Conservation (phyloP, 108 stramenopile genomes). For the Nitzschia sp. region DNA sequence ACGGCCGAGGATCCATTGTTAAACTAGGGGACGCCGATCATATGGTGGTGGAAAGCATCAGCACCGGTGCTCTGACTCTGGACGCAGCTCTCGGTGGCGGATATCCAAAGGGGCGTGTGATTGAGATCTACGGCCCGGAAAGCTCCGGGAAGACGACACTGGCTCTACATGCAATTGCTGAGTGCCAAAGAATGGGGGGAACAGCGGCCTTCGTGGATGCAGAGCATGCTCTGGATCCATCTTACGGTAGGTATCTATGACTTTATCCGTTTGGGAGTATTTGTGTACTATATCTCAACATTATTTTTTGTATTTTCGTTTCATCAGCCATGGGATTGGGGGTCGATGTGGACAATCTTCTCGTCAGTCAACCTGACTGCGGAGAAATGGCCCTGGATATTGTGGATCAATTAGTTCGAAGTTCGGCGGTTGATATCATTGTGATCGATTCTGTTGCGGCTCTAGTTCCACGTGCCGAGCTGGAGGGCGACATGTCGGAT, state of each 20-base stretch:
- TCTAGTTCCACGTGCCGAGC: conserved; percentile 93
- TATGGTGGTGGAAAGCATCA: conserved; percentile 81
- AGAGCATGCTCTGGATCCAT: conserved; percentile 96
- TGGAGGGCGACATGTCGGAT: conserved; percentile 91
- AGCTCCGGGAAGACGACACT: conserved; percentile 94
- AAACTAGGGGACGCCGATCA: conserved; percentile 76
- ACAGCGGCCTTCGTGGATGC: conserved; percentile 96
- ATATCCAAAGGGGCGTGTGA: conserved; percentile 83
- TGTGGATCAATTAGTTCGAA: conserved; percentile 92
- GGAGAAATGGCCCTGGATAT: conserved; percentile 99
- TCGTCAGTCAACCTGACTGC: conserved; percentile 93
- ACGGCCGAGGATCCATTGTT: conserved; percentile 90
- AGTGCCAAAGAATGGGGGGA: conserved; percentile 85
- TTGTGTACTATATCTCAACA: not conserved
- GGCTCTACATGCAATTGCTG: conserved; percentile 94
- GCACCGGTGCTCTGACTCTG: conserved; percentile 89
- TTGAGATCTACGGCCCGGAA: conserved; percentile 98
- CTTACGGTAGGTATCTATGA: conserved; percentile 54
- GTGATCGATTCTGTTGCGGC: conserved; percentile 96
- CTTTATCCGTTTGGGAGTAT: not conserved
- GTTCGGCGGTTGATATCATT: conserved; percentile 91
- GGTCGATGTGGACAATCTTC: conserved; percentile 84
- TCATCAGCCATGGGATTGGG: conserved; percentile 62
- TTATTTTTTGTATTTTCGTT: conserved; percentile 6
- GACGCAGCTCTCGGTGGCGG: conserved; percentile 82